Evolutionary conservation across 306 rosid genomes (phyloP).

Genomic region (Potentilla sterilis): DNA sequence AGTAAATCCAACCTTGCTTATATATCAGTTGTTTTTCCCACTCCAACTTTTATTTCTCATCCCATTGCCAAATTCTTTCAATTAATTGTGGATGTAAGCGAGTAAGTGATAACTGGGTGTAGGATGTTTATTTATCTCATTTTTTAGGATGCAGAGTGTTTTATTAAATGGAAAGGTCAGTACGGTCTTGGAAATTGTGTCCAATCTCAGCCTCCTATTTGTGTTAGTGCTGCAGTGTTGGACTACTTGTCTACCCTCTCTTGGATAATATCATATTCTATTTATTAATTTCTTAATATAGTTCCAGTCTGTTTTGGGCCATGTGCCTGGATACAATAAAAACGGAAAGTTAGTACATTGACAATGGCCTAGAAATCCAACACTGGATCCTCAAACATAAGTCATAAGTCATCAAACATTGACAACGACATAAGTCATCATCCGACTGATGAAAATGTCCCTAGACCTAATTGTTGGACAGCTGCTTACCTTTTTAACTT

Average conservation of each 20-base stretch:
- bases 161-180: background rate
- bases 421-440: background rate
- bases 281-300: too few relatives aligned
- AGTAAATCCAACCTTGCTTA: background rate
- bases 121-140: background rate
- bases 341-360: background rate
- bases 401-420: background rate
- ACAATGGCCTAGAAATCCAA: background rate
- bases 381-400: background rate
- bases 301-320: too few relatives aligned
- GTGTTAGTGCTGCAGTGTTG: too few relatives aligned
- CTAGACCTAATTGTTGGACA: background rate
- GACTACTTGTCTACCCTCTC: too few relatives aligned
- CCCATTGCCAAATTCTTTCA: background rate
- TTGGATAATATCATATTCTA: too few relatives aligned
- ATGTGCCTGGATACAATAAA: too few relatives aligned
- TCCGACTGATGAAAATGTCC: background rate
- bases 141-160: background rate
- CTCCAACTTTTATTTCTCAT: background rate
- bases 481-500: too few relatives aligned
- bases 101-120: background rate
- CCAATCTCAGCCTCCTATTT: background rate
- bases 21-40: too few relatives aligned
- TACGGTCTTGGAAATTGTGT: background rate
- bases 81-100: background rate